A percentile compares a stretch with the other conserved stretches of the same genome.
phyloP scores from a whole-genome alignment of 768 basidiomycete species.

The Trametes cingulata region DNA sequence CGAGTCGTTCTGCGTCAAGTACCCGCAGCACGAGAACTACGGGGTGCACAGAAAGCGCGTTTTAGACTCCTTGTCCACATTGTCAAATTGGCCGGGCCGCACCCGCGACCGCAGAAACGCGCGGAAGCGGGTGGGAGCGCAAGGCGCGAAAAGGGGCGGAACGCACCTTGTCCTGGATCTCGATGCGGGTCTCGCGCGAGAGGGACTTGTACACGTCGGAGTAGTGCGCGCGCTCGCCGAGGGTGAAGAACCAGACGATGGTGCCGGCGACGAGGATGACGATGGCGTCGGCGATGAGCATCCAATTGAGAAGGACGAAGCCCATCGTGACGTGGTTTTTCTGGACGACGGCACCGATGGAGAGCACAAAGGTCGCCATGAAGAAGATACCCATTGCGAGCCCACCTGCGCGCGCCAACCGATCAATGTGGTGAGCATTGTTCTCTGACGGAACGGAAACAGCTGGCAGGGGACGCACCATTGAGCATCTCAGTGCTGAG shows the following conservation, averaged over 20 bases:
- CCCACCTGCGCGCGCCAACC: slow-evolving; percentile 55
- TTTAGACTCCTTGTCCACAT: slow-evolving; percentile 4
- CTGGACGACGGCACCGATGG: slow-evolving; percentile 70
- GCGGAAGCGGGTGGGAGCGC: not conserved
- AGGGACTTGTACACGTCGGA: slow-evolving; percentile 54
- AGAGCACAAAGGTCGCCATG: slow-evolving; percentile 66
- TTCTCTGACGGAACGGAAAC: too few species aligned
- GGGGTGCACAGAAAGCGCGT: not conserved
- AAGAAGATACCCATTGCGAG: slow-evolving; percentile 66
- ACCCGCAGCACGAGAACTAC: slow-evolving; percentile 85
- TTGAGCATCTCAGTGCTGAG: slow-evolving; percentile 57
- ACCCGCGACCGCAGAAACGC: not conserved
- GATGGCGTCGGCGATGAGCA: slow-evolving; percentile 63
- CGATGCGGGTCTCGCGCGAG: slow-evolving; percentile 46
- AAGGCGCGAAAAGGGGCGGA: not conserved
- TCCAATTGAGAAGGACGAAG: slow-evolving; percentile 76
- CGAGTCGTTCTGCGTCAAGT: slow-evolving; percentile 58
- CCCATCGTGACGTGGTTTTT: slow-evolving; percentile 67
- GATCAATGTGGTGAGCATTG: too few species aligned
- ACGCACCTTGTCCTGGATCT: slow-evolving; percentile 74
- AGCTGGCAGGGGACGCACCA: slow-evolving; percentile 42
- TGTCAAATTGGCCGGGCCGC: not conserved
- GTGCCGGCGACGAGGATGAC: slow-evolving; percentile 65
- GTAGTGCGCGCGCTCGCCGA: slow-evolving; percentile 71
- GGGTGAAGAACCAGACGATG: slow-evolving; percentile 80